Percentiles rank a stretch among this genome's conserved stretches.
Evolutionary conservation across 73 alveolate genomes (phyloP).

Genomic region (Blepharisma japonicum): DNA sequence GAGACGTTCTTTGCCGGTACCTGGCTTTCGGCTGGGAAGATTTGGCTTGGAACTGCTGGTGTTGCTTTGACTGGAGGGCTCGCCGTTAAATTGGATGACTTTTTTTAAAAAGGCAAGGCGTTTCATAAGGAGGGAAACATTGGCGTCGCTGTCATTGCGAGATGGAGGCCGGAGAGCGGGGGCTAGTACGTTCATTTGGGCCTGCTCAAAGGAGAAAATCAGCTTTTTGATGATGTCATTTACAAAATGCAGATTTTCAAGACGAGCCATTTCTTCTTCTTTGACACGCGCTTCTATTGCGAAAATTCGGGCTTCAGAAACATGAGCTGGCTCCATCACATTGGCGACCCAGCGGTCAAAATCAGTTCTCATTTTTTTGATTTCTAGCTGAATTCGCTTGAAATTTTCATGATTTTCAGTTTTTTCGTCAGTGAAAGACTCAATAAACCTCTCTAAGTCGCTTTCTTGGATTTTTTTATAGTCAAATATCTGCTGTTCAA

Average conservation of each 20-base stretch:
- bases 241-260: constrained; percentile 11
- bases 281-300: constrained; percentile 22
- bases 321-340: constrained; percentile 26
- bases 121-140: not conserved
- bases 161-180: constrained; percentile 23
- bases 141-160: constrained; percentile 12
- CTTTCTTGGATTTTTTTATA: constrained; percentile 12
- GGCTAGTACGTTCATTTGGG: not conserved
- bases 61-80: not conserved
- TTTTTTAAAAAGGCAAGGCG: constrained; percentile 16
- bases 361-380: constrained; percentile 14
- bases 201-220: constrained; percentile 21
- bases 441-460: not conserved
- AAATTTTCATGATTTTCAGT: not conserved
- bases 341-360: constrained; percentile 16
- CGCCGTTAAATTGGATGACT: constrained; percentile 7
- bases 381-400: not conserved
- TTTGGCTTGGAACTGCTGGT: too few species aligned
- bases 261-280: constrained; percentile 23
- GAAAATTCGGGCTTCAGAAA: constrained; percentile 23
- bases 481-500: constrained; percentile 3
- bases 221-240: not conserved
- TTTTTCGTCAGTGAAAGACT: not conserved
- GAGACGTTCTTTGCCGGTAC: too few species aligned
- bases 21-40: too few species aligned